Base-by-base conservation (phyloP, 2,329 filamentous ascomycete genomes). In the Colletotrichum salicis region DNA sequence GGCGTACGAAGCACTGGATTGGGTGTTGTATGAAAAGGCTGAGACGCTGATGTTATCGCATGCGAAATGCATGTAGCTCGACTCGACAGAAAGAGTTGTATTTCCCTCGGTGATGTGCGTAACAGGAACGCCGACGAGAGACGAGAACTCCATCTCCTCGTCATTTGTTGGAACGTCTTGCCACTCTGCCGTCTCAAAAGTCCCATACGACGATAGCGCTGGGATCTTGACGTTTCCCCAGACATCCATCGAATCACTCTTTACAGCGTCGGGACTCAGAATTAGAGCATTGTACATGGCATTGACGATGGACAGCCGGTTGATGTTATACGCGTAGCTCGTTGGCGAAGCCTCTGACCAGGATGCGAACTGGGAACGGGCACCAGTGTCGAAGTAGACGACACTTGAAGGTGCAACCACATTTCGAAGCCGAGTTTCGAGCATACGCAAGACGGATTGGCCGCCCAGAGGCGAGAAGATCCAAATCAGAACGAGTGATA, bases 141-240 rank as follows among this genome's bases (percentile, higher is more conserved):
- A 57, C 0, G 58, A 71, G 31, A 35, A 72, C 1, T 61, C 27
- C 2, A 41, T 8, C 8, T 62, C 63, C 8, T 6, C 13, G 19
- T n/a, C 7, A 0, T 37, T 10, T 11, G 0, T 11, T 8, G 48
- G 35, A 5, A 62, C 37, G 13, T 29, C 12, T 37, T 45, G 37
- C 63, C 68, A 67, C 4, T 24, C 27, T 1, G 31, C 31, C 6
- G 54, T 33, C 29, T 41, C 51, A 13, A 31, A 24, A 12, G 19
- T 24, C 5, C 31, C 57, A 10, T n/a, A 31, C 5, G 12, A 56
- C 3, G 19, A 33, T 29, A 73, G 71, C 10, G 67, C 75, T 1
- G 78, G 78, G 5, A 80, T 75, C 59, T 77, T 77, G 54, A 77
- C 73, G 59, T 80, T 79, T 2, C 77, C 77, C 77, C 77, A 79